Conservation (phyloP, 805 yeast genomes). For the Suhomyces vadensis region DNA sequence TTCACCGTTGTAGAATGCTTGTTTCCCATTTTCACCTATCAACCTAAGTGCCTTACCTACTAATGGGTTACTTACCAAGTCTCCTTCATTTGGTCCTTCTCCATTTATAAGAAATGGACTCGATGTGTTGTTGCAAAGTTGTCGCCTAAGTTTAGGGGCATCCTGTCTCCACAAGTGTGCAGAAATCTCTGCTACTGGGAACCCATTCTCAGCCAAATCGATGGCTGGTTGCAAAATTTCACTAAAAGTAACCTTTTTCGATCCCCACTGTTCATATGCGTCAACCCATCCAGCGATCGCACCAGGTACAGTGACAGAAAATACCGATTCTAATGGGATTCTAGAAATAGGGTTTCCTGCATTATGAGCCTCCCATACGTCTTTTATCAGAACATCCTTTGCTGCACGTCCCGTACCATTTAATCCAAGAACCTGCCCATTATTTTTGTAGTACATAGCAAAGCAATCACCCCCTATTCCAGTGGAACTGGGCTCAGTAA, state of each 20-base stretch:
- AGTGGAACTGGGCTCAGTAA: slow-evolving; percentile 59
- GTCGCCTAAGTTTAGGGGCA: slow-evolving; percentile 4
- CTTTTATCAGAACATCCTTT: slow-evolving; percentile 46
- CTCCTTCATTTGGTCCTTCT: slow-evolving; percentile 56
- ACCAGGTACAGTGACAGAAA: slow-evolving; percentile 73
- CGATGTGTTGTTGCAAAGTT: no score
- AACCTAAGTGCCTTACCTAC: slow-evolving; percentile 54
- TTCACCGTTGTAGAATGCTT: slow-evolving; percentile 70
- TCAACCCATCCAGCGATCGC: slow-evolving; percentile 81
- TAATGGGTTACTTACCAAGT: slow-evolving; percentile 50
- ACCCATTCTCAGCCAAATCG: slow-evolving; percentile 68
- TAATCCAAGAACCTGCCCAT: slow-evolving; percentile 57
- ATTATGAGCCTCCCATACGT: slow-evolving; percentile 40
- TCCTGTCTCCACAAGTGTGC: slow-evolving; percentile 40
- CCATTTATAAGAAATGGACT: slow-evolving; percentile 37
- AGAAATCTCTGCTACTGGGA: slow-evolving; percentile 64
- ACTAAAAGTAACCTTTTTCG: slow-evolving; percentile 58
- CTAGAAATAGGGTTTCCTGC: slow-evolving; percentile 47
- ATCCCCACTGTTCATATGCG: slow-evolving; percentile 68
- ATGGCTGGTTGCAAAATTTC: slow-evolving; percentile 67
- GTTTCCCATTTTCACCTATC: slow-evolving; percentile 58
- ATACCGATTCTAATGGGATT: slow-evolving; percentile 53
- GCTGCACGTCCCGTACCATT: slow-evolving; percentile 81
- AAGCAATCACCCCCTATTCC: slow-evolving; percentile 74
- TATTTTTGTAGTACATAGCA: slow-evolving; percentile 52